A percentile compares a stretch with the other conserved stretches of the same genome.
Evolutionary conservation across 2,329 filamentous ascomycete genomes (phyloP).

Genomic region (Metarhizium sp.): DNA sequence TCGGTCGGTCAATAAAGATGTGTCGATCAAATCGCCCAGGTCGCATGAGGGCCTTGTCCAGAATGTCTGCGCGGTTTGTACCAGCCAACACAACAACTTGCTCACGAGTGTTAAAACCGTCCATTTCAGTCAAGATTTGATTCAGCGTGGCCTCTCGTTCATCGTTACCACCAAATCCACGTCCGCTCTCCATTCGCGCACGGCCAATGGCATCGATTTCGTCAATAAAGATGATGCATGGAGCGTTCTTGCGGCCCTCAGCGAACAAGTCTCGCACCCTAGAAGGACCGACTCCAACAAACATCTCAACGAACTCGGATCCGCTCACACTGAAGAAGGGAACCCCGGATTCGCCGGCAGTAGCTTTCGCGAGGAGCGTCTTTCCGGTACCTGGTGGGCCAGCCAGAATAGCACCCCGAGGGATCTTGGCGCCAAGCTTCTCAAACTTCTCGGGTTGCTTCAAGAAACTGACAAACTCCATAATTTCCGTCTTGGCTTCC

Average conservation of each 20-base stretch:
- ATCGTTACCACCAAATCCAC: slow-evolving; percentile 76
- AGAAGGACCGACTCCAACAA: slow-evolving; percentile 94
- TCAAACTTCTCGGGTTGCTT: slow-evolving; percentile 90
- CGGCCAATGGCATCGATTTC: slow-evolving; percentile 98
- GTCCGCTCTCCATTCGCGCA: slow-evolving; percentile 69
- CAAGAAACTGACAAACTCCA: slow-evolving; percentile 97
- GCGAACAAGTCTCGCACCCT: slow-evolving; percentile 91
- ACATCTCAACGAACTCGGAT: slow-evolving; percentile 99
- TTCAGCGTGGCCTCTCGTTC: slow-evolving; percentile 96
- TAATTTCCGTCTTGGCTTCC: slow-evolving; percentile 95
- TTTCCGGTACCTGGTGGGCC: slow-evolving; percentile 99
- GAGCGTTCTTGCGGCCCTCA: slow-evolving; percentile 88
- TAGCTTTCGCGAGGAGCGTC: slow-evolving; percentile 92
- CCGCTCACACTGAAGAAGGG: slow-evolving; percentile 98
- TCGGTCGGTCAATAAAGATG: slow-evolving; percentile 88
- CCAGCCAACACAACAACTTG: slow-evolving; percentile 95
- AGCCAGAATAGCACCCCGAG: slow-evolving; percentile 89
- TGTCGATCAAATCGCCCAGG: slow-evolving; percentile 96
- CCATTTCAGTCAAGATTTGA: slow-evolving; percentile 98
- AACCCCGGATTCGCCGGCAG: slow-evolving; percentile 90
- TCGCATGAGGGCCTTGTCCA: slow-evolving; percentile 93
- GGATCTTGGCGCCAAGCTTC: slow-evolving; percentile 93
- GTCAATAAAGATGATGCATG: slow-evolving; percentile 99
- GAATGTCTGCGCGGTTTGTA: slow-evolving; percentile 88
- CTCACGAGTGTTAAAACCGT: slow-evolving; percentile 94